These are phyloP conservation scores for Boletus huronensis DNA, from an alignment of 768 basidiomycete genomes.

Conservation along the genomic window DNA sequence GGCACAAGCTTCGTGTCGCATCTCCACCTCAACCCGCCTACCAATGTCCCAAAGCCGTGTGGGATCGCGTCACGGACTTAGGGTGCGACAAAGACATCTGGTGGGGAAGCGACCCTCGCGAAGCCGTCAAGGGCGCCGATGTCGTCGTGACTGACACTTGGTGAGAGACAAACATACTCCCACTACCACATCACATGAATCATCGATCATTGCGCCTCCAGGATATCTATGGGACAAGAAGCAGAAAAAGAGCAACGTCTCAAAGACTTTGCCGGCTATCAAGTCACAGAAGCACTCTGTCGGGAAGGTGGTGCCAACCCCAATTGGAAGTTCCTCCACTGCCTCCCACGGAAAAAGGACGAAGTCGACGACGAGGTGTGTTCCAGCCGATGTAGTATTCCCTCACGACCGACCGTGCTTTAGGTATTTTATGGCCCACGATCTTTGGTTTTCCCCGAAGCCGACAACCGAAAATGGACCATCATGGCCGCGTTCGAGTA, in stretches of 20 bases:
- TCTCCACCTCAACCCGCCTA: constrained; percentile 62
- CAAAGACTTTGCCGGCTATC: constrained; percentile 86
- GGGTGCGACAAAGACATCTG: constrained; percentile 68
- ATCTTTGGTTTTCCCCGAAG: constrained; percentile 88
- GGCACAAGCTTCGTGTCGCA: constrained; percentile 82
- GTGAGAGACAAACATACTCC: constrained; percentile 37
- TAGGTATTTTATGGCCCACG: constrained; percentile 92
- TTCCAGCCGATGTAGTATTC: not conserved
- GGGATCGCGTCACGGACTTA: constrained; percentile 75
- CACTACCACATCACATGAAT: not conserved
- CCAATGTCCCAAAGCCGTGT: constrained; percentile 67
- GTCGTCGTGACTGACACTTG: constrained; percentile 98
- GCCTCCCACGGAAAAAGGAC: constrained; percentile 85
- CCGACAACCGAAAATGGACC: constrained; percentile 97
- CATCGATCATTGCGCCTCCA: constrained; percentile 25
- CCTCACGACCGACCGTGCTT: not conserved
- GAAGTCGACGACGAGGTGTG: constrained; percentile 95
- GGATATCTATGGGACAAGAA: constrained; percentile 99
- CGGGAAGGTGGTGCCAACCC: constrained; percentile 75
- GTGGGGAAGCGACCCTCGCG: constrained; percentile 76
- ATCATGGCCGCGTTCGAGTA: constrained; percentile 91
- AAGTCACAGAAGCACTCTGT: constrained; percentile 88
- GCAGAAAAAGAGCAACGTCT: constrained; percentile 85
- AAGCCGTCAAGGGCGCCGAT: constrained; percentile 87
- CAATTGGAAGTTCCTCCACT: constrained; percentile 94